phyloP scores from a whole-genome alignment of 192 early-diverging fungal species.

The Entomortierella parvispora region DNA sequence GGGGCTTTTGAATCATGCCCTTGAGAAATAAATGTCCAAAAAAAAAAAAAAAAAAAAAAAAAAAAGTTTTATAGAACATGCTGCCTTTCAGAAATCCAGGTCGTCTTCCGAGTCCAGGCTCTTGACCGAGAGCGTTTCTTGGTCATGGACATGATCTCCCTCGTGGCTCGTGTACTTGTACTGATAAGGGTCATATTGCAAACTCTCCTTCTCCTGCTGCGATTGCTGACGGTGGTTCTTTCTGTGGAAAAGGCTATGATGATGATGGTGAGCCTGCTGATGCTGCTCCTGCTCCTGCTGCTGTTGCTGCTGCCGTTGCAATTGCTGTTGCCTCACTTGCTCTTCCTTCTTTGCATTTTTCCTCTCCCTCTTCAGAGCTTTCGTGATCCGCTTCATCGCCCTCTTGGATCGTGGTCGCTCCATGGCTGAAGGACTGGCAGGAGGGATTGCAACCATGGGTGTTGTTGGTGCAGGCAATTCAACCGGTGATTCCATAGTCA shows the following conservation, averaged over 20 bases:
- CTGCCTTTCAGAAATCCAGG: not conserved
- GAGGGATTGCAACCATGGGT: not conserved
- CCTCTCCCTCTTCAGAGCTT: constrained; percentile 18
- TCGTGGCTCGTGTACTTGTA: constrained; percentile 1
- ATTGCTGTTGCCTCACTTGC: not conserved
- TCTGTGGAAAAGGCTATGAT: too few relatives aligned
- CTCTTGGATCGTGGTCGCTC: not conserved
- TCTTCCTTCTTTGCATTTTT: not conserved
- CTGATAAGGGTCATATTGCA: not conserved
- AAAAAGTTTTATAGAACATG: not conserved
- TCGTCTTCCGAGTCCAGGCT: constrained; percentile 18
- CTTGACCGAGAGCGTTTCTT: constrained; percentile 25
- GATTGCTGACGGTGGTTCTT: too few relatives aligned
- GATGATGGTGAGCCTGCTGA: not conserved
- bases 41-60: constrained; percentile 4
- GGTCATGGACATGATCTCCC: constrained; percentile 2
- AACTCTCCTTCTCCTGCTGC: not conserved
- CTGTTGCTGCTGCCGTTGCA: not conserved
- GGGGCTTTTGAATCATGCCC: too few relatives aligned
- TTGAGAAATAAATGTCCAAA: constrained; percentile 3
- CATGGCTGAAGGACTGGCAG: not conserved
- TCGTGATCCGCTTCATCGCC: constrained; percentile 34
- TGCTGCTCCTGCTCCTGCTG: constrained; percentile 2
- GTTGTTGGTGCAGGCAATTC: not conserved
- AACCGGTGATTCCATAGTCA: too few relatives aligned